Evolutionary conservation across 1,284 basidiomycete species (phyloP).

Genomic region (Inonotus hispidus): DNA sequence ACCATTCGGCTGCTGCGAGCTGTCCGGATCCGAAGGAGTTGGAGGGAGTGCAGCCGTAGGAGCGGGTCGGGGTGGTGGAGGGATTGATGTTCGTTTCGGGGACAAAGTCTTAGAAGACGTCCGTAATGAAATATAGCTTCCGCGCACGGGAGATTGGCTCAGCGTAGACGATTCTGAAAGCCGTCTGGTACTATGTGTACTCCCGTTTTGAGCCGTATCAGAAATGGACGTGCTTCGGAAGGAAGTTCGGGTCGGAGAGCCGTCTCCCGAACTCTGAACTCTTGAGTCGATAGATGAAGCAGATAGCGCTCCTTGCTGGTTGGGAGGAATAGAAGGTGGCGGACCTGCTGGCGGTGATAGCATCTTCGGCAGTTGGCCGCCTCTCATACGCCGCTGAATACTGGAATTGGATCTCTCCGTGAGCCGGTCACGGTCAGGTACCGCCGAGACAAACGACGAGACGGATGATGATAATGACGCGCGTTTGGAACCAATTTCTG

Average conservation of each 20-base stretch:
- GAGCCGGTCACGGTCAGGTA: constrained; percentile 31
- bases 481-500: constrained; percentile 36
- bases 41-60: constrained; percentile 65
- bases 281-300: constrained; percentile 21
- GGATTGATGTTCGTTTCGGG: constrained; percentile 52
- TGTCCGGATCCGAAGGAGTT: constrained; percentile 37
- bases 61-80: constrained; percentile 62
- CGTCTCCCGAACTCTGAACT: constrained; percentile 33
- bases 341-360: constrained; percentile 20
- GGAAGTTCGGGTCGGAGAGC: constrained; percentile 39
- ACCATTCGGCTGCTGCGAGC: constrained; percentile 24
- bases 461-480: constrained; percentile 45
- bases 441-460: constrained; percentile 43
- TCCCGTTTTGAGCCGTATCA: constrained; percentile 22
- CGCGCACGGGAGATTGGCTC: constrained; percentile 42
- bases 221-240: constrained; percentile 31
- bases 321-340: constrained; percentile 17
- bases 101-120: constrained; percentile 25
- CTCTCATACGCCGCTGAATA: constrained; percentile 44
- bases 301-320: constrained; percentile 11
- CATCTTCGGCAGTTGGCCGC: constrained; percentile 20
- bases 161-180: constrained; percentile 23
- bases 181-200: constrained; percentile 4
- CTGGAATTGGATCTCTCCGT: constrained; percentile 35
- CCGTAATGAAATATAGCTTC: constrained; percentile 22